phyloP scores from a whole-genome alignment of 2,329 filamentous ascomycete species.

The Tolypocladium tundrense region DNA sequence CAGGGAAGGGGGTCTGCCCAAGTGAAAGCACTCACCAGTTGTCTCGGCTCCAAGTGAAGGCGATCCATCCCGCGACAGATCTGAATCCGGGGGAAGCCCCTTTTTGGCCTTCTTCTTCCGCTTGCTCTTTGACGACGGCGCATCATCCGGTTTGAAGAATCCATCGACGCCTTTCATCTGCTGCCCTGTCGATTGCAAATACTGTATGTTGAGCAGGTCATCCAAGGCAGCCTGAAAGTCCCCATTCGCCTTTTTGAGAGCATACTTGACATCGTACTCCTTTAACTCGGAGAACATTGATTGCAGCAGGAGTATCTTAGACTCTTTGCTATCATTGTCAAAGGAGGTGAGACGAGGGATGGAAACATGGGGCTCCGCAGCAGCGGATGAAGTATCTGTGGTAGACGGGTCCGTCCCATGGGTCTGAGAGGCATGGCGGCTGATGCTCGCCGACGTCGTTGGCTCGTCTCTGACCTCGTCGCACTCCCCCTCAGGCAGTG shows the following conservation, averaged over 20 bases:
- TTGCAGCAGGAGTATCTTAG: slow-evolving; percentile 53
- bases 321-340: slow-evolving; percentile 37
- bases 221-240: slow-evolving; percentile 65
- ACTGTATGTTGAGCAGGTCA: slow-evolving; percentile 68
- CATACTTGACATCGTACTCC: slow-evolving; percentile 52
- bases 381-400: slow-evolving; percentile 15
- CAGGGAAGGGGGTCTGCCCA: background rate
- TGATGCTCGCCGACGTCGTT: slow-evolving; percentile 15
- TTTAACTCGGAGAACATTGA: slow-evolving; percentile 65
- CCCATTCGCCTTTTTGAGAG: slow-evolving; percentile 56
- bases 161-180: slow-evolving; percentile 70
- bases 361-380: slow-evolving; percentile 9
- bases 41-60: slow-evolving; percentile 12
- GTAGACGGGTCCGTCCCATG: slow-evolving; percentile 14
- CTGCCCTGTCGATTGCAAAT: slow-evolving; percentile 58
- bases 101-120: slow-evolving; percentile 25
- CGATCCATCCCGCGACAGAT: slow-evolving; percentile 8
- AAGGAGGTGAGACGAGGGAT: slow-evolving; percentile 22
- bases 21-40: slow-evolving; percentile 15
- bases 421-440: slow-evolving; percentile 15
- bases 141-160: slow-evolving; percentile 52
- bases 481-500: slow-evolving; percentile 15
- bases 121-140: slow-evolving; percentile 25
- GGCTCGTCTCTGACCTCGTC: slow-evolving; percentile 13
- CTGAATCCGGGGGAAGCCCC: slow-evolving; percentile 7